Evolutionary conservation across 345 rosid genomes (phyloP), one percentile per base, ranked within the genome.

Genomic region (Linum lewisii): DNA sequence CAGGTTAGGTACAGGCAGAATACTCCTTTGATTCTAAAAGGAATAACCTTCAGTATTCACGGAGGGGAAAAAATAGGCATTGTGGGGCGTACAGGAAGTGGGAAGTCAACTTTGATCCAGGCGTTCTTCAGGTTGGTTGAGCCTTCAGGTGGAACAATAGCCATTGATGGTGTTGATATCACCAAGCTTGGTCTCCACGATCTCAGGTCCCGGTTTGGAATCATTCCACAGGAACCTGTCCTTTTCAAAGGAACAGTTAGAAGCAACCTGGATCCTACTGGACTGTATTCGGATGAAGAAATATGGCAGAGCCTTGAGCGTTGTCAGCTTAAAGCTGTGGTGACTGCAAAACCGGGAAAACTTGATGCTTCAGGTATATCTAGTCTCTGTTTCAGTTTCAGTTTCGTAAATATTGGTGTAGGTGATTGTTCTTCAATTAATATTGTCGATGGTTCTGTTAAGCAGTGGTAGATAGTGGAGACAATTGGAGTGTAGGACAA

Each of bases 401-500:
- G 37, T 34, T 7, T 19, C 15, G 4, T 38, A 37, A 2, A 22
- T 21, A 21, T 25, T 58, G 24, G 0, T 9, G 16, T 6, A 24
- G 26, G 7, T 61, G 21, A 6, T 18, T 21, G 5, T 36, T 51
- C 25, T 3, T 4, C 1, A 34, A 6, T 34, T 34, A 5, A 6
- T 5, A 6, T 34, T 34, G 38, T 34, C 38, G 5, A 6, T 34
- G 38, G 0, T 34, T 5, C 38, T 5, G 10, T 5, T 5, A 34
- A 34, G 38, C 59, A 92, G 98, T 92, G 80, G 89, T 66, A 16
- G 96, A 92, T 62, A 82, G 67, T 66, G 96, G 98, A 1, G 98
- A 92, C 55, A 92, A 92, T 65, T 92, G 96, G 98, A 92, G 98
- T 49, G 93, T 92, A 64, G 98, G 98, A 44, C 98, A 88, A 66